Base-by-base conservation (phyloP, 1,284 basidiomycete species). In the Microbotryum scabiosae region DNA sequence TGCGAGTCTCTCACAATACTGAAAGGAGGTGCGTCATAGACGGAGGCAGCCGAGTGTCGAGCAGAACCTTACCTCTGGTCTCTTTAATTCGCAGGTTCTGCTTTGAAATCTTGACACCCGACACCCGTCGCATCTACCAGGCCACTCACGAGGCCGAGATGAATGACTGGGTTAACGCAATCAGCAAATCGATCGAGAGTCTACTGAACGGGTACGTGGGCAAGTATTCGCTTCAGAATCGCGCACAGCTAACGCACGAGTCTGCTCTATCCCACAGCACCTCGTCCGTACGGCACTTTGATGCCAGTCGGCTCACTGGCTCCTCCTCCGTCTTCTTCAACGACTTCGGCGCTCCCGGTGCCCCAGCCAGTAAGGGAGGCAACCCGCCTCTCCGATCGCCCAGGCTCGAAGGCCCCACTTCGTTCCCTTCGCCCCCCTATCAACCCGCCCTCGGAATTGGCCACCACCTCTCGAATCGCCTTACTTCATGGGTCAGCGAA, bases 61-160 rank as follows among this genome's bases (percentile, higher is more conserved):
- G 36, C 5, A 41, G 10, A 12, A 41, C 10, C 36, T 41, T 10
- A 41, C 36, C 9, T 41, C 36, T 12, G 5, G 10, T 41, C 14
- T 41, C 36, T 41, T 1, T 18, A 18, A 9, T 41, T 3, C 46
- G 65, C 9, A 49, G 69, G 28, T 67, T 67, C 50, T 55, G 51
- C 14, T 81, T 81, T 65, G 79, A 80, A 70, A 75, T 81, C 25
- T 75, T 80, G 25, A 80, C 79, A 5, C 77, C 78, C 1, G 74
- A 76, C 48, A 73, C 74, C 12, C 70, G 78, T 23, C 66, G 79
- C 32, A 72, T 79, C 65, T 81, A 79, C 68, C 80, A 81, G 67
- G 78, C 79, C 3, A 74, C 76, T 0, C 77, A 75, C 1, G 76
- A 79, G 7, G 63, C 70, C 0, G 76, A 78, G 52, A 78, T 79